Evolutionary conservation across 176 grass and related monocot genomes (phyloP).

Genomic region (Raddia guianensis): DNA sequence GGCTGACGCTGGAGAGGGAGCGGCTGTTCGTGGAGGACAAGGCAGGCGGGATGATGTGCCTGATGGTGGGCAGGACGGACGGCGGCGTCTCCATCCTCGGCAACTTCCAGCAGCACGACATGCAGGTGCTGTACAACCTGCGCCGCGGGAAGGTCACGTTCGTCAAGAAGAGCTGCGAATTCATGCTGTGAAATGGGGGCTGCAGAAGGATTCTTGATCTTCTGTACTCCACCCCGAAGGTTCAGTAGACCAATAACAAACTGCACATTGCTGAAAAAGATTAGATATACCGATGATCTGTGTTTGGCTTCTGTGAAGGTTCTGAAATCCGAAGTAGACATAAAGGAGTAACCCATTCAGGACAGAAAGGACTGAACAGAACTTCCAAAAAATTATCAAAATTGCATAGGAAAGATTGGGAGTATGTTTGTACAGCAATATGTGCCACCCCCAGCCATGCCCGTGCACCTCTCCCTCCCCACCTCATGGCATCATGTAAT

Average conservation of each 20-base stretch:
- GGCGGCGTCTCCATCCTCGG: slow-evolving; percentile 61
- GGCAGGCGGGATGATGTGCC: slow-evolving; percentile 52
- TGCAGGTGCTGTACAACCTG: slow-evolving; percentile 54
- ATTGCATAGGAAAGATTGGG: not conserved
- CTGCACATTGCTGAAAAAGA: not conserved
- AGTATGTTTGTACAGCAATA: not conserved
- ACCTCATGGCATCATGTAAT: not conserved
- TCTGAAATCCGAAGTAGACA: not conserved
- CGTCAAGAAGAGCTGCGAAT: slow-evolving; percentile 40
- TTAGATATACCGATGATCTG: not conserved
- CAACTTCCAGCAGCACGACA: slow-evolving; percentile 73
- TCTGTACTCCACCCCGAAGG: not conserved
- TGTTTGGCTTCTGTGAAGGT: slow-evolving; percentile 1
- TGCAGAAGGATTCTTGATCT: not conserved
- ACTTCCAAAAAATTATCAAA: not conserved
- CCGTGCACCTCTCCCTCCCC: not conserved
- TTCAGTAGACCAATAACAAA: not conserved
- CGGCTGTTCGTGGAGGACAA: slow-evolving; percentile 51
- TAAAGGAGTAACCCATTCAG: not conserved
- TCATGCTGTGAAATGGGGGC: not conserved
- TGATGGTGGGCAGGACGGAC: slow-evolving; percentile 46
- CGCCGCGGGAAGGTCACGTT: slow-evolving; percentile 56
- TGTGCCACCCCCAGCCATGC: not conserved
- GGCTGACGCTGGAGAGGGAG: slow-evolving; percentile 51
- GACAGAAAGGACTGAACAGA: not conserved